Conservation (phyloP, 495 filamentous ascomycete species). For the Achaetomiella virescens region DNA sequence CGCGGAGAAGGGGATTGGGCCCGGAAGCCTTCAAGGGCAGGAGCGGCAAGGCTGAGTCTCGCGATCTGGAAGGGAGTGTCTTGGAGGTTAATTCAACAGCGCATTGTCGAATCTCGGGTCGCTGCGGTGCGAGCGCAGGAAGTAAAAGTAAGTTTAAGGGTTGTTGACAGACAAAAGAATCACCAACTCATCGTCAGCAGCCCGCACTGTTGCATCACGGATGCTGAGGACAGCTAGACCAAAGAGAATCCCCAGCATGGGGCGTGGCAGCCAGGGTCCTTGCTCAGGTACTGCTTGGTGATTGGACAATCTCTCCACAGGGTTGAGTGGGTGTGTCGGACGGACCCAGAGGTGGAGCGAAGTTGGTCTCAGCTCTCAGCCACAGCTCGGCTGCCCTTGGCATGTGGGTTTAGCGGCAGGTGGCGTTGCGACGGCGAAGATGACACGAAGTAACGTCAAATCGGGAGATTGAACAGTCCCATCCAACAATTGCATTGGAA, state of each 20-base stretch:
- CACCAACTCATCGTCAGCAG: background rate
- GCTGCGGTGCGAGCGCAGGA: background rate
- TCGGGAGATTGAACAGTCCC: too few species aligned
- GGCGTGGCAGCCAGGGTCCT: background rate
- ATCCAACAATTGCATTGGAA: too few species aligned
- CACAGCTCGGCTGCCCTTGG: too few species aligned
- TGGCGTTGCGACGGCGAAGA: too few species aligned
- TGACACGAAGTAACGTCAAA: too few species aligned
- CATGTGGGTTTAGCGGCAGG: too few species aligned
- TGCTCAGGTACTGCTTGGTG: background rate
- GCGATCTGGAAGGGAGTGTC: background rate
- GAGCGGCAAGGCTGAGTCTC: background rate
- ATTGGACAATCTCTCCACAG: background rate
- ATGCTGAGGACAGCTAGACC: constrained; percentile 15
- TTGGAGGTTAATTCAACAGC: background rate
- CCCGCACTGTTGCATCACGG: background rate
- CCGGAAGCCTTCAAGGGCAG: background rate
- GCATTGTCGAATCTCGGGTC: background rate
- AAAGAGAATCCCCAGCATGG: constrained; percentile 1
- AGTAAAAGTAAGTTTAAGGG: background rate
- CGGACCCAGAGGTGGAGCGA: too few species aligned
- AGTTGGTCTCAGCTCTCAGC: too few species aligned
- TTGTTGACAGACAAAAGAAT: background rate
- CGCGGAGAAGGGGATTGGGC: background rate
- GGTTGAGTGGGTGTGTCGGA: constrained; percentile 8